Conservation (phyloP, 768 basidiomycete genomes). For the Mrakia blollopis region DNA sequence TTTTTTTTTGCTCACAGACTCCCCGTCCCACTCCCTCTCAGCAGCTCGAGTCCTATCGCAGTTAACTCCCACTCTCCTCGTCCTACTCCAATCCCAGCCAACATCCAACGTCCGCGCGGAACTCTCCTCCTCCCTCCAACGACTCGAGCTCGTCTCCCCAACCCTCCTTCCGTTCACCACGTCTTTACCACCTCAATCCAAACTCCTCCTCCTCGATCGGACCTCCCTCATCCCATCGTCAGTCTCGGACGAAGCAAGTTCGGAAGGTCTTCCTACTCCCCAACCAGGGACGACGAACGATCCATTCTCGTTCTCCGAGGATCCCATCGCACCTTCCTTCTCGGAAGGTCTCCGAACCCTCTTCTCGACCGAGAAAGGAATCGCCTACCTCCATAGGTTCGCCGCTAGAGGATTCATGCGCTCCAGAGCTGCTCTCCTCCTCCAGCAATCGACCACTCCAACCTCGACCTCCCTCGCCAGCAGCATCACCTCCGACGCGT, state of each 20-base stretch:
- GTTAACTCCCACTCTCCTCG: background rate
- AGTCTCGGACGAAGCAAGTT: background rate
- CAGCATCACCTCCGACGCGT: background rate
- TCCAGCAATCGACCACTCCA: background rate
- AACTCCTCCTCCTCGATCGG: background rate
- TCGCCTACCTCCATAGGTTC: background rate
- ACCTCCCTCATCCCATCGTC: background rate
- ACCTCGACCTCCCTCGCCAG: background rate
- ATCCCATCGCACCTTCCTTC: background rate
- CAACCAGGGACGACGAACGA: background rate
- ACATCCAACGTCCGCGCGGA: background rate
- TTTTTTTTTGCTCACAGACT: background rate
- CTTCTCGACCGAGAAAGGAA: background rate
- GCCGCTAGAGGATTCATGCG: conserved; percentile 8
- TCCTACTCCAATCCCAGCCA: background rate
- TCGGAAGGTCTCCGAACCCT: background rate
- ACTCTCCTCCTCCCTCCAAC: background rate
- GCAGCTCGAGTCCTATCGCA: background rate
- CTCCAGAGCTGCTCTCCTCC: background rate
- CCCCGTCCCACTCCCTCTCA: background rate
- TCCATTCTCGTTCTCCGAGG: background rate
- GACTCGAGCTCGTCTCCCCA: conserved; percentile 11
- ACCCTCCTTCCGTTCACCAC: background rate
- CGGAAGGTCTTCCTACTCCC: background rate
- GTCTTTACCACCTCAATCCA: background rate